Evolutionary conservation across 345 rosid genomes (phyloP).

Genomic region (Cardiospermum halicacabum): DNA sequence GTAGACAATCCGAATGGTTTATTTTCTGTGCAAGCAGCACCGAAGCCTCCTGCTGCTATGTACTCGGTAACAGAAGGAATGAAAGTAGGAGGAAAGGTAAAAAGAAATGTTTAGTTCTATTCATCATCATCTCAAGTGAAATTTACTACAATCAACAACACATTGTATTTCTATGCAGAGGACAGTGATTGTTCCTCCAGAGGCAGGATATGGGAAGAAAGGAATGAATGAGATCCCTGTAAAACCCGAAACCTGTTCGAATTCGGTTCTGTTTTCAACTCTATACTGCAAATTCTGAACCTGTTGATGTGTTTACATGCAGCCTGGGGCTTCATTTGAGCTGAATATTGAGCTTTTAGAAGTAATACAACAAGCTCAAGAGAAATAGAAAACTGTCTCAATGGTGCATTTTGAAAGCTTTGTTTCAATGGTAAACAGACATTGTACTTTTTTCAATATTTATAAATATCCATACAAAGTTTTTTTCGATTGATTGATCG

Average conservation of each 20-base stretch:
- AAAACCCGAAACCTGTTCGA: too few relatives aligned
- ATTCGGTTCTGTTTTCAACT: too few relatives aligned
- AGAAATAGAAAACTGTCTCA: slow-evolving; percentile 30
- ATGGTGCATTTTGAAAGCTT: too few relatives aligned
- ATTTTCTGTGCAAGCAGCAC: slow-evolving; percentile 93
- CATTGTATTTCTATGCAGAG: slow-evolving; percentile 56
- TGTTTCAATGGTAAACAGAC: neutral
- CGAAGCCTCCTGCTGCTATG: slow-evolving; percentile 96
- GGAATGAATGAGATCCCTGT: slow-evolving; percentile 97
- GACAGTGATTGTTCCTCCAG: slow-evolving; percentile 81
- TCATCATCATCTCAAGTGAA: neutral
- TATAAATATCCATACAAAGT: too few relatives aligned
- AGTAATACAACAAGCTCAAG: slow-evolving; percentile 42
- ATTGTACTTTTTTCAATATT: too few relatives aligned
- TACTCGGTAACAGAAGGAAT: slow-evolving; percentile 70
- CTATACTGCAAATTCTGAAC: neutral
- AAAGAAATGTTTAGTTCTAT: slow-evolving; percentile 1
- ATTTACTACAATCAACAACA: too few relatives aligned
- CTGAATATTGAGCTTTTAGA: slow-evolving; percentile 80
- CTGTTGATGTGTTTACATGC: slow-evolving; percentile 24
- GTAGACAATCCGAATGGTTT: slow-evolving; percentile 93
- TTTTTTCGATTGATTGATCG: neutral
- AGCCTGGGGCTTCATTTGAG: slow-evolving; percentile 79
- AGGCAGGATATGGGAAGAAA: slow-evolving; percentile 69
- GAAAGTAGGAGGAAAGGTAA: slow-evolving; percentile 93